Base-by-base conservation (phyloP, 805 yeast species). In the Scheffersomyces spartinae region DNA sequence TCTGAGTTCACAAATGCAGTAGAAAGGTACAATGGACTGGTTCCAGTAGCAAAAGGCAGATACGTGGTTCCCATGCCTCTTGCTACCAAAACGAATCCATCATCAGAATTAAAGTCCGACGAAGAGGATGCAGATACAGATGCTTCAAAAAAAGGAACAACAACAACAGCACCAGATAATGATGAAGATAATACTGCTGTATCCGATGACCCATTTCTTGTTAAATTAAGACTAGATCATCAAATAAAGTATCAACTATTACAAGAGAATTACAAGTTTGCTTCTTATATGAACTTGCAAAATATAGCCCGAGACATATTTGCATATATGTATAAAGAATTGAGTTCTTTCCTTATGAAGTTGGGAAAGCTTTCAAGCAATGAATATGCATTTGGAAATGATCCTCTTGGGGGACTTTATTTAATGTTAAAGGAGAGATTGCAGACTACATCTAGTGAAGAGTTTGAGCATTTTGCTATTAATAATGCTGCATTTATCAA, bases 191-290 rank as follows among this genome's bases (percentile, higher is more conserved):
- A 49, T 24, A 31, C 30, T 5, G 43, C 42, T 9, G 48, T 44
- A 7, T 25, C 47, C 26, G 59, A 52, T 27, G 67, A 60, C 33
- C 67, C 67, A 2, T 60, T 60, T 31, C 49, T 60, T 26, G 31
- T 55, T 20, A 60, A 59, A 31, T 40, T 60, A 26, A 42, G 43
- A 26, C 45, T 60, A 6, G 64, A 60, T 33, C 51, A 52, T 29
- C 64, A 55, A 35, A 26, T 60, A 17, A 58, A 59, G 37, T 49
- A 50, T 27, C 65, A 59, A 35, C 39, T 60, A 29, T 40, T 60
- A 9, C 49, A 51, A 18, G 67, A 60, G 30, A 58, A 54, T 38
- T 60, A 53, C 33, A 43, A 54, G 31, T 58, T 49, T 37, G 67
- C 65, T 3, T 50, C 58, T 23, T 60, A 50, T 31, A 46, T 53